Percentiles rank a stretch among this genome's conserved stretches.
These are phyloP conservation scores for Metschnikowia reukaufii DNA, from an alignment of 805 yeast species.

Conservation along the genomic window DNA sequence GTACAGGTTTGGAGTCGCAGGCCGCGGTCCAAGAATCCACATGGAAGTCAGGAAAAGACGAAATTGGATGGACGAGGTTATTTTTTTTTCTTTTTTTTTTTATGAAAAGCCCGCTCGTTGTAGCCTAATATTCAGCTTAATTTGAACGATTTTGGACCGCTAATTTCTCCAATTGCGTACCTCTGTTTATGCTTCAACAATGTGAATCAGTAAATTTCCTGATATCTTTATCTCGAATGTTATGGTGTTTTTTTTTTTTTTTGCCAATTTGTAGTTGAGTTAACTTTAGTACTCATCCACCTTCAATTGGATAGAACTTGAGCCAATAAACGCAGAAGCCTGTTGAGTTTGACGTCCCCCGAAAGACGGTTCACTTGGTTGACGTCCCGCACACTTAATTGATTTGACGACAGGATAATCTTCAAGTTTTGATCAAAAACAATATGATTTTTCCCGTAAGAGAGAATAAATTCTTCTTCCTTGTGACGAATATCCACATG, in stretches of 20 bases:
- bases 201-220: neutral
- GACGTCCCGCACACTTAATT: neutral
- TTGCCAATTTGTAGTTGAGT: neutral
- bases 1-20: slow-evolving; percentile 5
- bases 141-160: too few species aligned
- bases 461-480: slow-evolving; percentile 3
- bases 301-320: neutral
- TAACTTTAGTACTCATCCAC: too few species aligned
- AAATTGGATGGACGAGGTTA: too few species aligned
- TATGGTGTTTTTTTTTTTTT: neutral
- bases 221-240: too few species aligned
- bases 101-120: too few species aligned
- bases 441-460: neutral
- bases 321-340: slow-evolving; percentile 1
- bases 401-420: slow-evolving; percentile 7
- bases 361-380: slow-evolving; percentile 12
- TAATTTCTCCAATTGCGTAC: too few species aligned
- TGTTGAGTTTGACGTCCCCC: neutral
- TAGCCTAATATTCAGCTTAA: too few species aligned
- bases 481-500: slow-evolving; percentile 4
- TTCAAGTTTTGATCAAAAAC: slow-evolving; percentile 11
- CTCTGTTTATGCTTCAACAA: too few species aligned
- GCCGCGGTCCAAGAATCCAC: slow-evolving; percentile 1
- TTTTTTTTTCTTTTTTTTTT: too few species aligned
- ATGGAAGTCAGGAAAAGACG: too few species aligned